Conservation (phyloP, 805 yeast genomes). For the Alloascoidea africana region DNA sequence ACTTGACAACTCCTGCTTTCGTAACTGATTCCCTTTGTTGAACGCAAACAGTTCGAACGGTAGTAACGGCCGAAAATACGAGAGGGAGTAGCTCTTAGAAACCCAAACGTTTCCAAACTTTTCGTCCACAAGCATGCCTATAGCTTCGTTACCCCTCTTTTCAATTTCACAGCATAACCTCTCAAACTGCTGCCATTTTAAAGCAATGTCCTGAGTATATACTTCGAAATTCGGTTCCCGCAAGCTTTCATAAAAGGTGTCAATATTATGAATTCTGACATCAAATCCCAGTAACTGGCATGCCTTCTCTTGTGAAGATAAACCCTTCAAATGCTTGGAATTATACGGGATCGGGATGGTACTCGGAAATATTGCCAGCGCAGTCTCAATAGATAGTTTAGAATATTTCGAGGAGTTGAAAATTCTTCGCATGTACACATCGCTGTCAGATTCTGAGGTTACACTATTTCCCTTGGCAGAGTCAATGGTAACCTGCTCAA, state of each 20-base stretch:
- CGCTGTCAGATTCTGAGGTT: constrained; percentile 18
- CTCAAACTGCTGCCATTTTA: constrained; percentile 56
- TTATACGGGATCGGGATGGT: constrained; percentile 22
- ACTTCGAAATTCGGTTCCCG: constrained; percentile 19
- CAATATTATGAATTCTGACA: no score
- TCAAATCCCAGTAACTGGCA: constrained; percentile 13
- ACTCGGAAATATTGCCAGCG: constrained; percentile 32
- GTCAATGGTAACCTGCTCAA: constrained; percentile 12
- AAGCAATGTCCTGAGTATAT: constrained; percentile 22
- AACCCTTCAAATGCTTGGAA: constrained; percentile 7
- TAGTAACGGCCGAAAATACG: constrained; percentile 20
- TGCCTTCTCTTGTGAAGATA: constrained; percentile 21
- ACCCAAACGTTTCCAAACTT: constrained; percentile 17
- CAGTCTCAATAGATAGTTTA: constrained; percentile 31
- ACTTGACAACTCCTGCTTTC: neutral
- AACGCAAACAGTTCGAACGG: constrained; percentile 18
- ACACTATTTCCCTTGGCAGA: constrained; percentile 13
- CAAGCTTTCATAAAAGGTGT: no score
- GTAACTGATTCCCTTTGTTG: constrained; percentile 12
- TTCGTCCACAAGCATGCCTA: constrained; percentile 29
- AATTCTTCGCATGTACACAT: constrained; percentile 27
- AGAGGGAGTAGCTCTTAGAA: constrained; percentile 20
- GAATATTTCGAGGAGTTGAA: constrained; percentile 36
- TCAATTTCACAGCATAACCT: constrained; percentile 59
- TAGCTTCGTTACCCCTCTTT: constrained; percentile 42